Evolutionary conservation across 192 early-diverging fungal species (phyloP).

Genomic region (Haplosporangium gracile): DNA sequence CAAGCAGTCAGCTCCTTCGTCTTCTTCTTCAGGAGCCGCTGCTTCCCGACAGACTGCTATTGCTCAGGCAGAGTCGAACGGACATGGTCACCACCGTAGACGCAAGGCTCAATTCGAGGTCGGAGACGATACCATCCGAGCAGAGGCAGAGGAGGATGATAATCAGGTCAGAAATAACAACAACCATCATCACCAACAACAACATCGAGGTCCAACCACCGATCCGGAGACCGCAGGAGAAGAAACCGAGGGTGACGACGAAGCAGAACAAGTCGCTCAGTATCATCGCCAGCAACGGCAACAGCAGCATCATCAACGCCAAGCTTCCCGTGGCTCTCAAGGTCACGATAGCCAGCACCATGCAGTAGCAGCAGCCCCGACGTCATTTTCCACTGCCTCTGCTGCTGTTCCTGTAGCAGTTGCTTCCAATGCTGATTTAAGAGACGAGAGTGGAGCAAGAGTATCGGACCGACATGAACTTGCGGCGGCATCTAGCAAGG

Average conservation of each 20-base stretch:
- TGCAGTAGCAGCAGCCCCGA: neutral
- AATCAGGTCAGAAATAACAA: conserved; percentile 8
- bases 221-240: conserved; percentile 13
- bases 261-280: neutral
- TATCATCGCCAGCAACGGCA: neutral
- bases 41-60: neutral
- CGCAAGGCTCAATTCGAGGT: conserved; percentile 43
- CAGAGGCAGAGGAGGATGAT: neutral
- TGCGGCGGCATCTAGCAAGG: neutral
- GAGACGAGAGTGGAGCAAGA: neutral
- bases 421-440: neutral
- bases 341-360: neutral
- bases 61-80: neutral
- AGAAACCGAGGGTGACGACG: conserved; percentile 19
- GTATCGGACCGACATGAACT: neutral
- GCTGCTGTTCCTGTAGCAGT: conserved; percentile 11
- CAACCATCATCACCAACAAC: neutral
- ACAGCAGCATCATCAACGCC: neutral
- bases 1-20: neutral
- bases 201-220: neutral
- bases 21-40: neutral
- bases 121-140: conserved; percentile 2
- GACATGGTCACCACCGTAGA: neutral
- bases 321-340: neutral
- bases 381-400: neutral